phyloP scores from a whole-genome alignment of 192 early-diverging fungal species.

The Podila minutissima region DNA sequence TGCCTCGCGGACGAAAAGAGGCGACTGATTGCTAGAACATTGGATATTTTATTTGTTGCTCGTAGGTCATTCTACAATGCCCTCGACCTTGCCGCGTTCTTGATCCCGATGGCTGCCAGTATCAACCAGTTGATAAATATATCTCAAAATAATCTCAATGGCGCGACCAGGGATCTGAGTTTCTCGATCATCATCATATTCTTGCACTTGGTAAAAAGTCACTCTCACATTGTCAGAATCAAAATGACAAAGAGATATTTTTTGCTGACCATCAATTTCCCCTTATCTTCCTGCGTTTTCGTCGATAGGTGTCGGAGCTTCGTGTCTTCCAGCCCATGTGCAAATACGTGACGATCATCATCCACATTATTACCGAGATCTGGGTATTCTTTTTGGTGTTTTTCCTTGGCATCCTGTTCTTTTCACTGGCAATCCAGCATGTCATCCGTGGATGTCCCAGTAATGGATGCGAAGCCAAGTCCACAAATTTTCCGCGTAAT shows the following conservation, averaged over 20 bases:
- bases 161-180: not conserved
- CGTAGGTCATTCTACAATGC: not conserved
- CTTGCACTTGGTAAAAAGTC: not conserved
- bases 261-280: no score
- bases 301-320: conserved; percentile 18
- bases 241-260: no score
- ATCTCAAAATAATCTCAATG: not conserved
- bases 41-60: no score
- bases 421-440: conserved; percentile 7
- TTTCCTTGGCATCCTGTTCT: conserved; percentile 9
- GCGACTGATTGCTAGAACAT: no score
- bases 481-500: not conserved
- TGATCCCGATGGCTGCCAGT: not conserved
- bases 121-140: not conserved
- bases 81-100: not conserved
- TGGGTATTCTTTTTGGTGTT: not conserved
- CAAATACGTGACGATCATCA: not conserved
- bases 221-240: no score
- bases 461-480: no score
- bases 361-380: not conserved
- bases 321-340: not conserved
- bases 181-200: not conserved
- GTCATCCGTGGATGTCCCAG: not conserved
- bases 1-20: no score
- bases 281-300: not conserved